phyloP scores from a whole-genome alignment of 1,284 basidiomycete genomes.

The Irpex sp. region DNA sequence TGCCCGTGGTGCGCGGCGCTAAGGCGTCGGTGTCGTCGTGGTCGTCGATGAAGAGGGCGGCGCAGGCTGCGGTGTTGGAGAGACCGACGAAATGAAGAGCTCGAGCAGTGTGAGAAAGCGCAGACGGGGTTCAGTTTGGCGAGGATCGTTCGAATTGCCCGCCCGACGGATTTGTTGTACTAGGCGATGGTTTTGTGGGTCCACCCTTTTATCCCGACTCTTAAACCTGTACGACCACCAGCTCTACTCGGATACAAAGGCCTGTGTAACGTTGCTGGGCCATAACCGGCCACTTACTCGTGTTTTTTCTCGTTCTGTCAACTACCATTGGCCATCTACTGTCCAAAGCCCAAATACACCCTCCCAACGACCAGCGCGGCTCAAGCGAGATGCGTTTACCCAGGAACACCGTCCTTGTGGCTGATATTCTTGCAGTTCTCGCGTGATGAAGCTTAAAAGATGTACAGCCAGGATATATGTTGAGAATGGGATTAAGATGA shows the following conservation, averaged over 20 bases:
- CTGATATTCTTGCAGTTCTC: no score
- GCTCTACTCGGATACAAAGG: neutral
- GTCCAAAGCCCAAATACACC: neutral
- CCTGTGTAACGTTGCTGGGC: neutral
- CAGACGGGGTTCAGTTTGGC: slow-evolving; percentile 5
- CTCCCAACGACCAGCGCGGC: neutral
- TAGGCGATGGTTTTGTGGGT: slow-evolving; percentile 14
- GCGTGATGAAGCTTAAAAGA: neutral
- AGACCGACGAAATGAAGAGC: neutral
- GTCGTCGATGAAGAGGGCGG: neutral
- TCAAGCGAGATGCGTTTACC: neutral
- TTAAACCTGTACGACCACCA: neutral
- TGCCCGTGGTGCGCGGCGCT: neutral
- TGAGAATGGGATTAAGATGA: neutral
- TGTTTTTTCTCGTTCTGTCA: neutral
- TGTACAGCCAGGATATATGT: neutral
- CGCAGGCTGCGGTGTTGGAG: neutral
- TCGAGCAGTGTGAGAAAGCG: slow-evolving; percentile 10
- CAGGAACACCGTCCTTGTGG: neutral
- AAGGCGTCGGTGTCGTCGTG: neutral
- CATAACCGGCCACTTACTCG: neutral
- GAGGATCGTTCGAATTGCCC: slow-evolving; percentile 8
- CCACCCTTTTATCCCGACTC: slow-evolving; percentile 6
- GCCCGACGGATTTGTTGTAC: slow-evolving; percentile 5
- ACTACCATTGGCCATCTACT: neutral